Base-by-base conservation (phyloP, 2,329 filamentous ascomycete genomes). In the Aspergillus terreus region DNA sequence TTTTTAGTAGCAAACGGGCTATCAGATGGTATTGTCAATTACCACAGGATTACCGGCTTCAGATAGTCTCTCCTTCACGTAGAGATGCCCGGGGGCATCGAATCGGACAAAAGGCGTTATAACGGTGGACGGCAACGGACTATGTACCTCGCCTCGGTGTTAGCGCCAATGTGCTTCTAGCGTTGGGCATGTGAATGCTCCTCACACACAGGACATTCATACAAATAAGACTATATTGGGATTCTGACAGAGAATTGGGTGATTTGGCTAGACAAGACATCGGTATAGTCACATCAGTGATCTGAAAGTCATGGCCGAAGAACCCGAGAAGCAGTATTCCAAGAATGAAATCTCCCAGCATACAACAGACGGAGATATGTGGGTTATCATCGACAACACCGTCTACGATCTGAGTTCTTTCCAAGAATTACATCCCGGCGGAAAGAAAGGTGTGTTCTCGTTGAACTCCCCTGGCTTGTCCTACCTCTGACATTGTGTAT, bases 401-500 rank as follows among this genome's bases (percentile, higher is more conserved):
- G 53, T 66, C 4, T 66, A 61, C 52, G 57, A 66, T 44, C 43
- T 65, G 36, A 64, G 60, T 10, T 46, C 50, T 9, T 66, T 61
- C 19, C 49, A 58, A 23, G 49, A 56, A 11, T 46, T 54, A 9
- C 63, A 66, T 49, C 63, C 63, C 0, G 63, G 63, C 9, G 62
- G 63, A 12, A 50, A 54, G 41, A 63, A 59, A 55, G 50, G 59
- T 62, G 17, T 14, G 19, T 36, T 1, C 7, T 40, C 4, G n/a
- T 10, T 23, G 27, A 23, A 23, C 23, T 25, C 15, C 40, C 9
- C 6, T 21, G 4, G 40, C 5, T 9, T 25, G 15, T 38, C 35
- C n/a, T 9, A 6, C n/a, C 15, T 12, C 15, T 38, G 35, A 38
- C 35, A 3, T 38, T n/a, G 15, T 6, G 17, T 11, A 19, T 17